A percentile compares a stretch with the other conserved stretches of the same genome.
These are phyloP conservation scores for Shiraia sp. DNA, from an alignment of 2,329 filamentous ascomycete species.

Conservation along the genomic window DNA sequence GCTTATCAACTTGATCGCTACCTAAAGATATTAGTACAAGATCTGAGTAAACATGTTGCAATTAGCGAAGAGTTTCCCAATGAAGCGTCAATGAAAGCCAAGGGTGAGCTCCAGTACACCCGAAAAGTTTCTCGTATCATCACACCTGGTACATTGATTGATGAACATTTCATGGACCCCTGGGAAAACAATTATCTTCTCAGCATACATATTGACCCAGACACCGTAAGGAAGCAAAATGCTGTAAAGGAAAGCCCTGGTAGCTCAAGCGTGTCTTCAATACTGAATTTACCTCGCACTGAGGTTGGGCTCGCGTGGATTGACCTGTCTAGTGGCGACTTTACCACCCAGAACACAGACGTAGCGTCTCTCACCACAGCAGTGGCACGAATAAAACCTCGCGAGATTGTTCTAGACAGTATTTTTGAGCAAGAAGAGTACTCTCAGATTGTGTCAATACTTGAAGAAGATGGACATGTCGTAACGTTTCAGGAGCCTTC, in stretches of 20 bases:
- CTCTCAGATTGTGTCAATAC: slow-evolving; percentile 65
- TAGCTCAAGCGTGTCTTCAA: slow-evolving; percentile 33
- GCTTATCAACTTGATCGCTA: slow-evolving; percentile 91
- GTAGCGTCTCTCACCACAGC: slow-evolving; percentile 75
- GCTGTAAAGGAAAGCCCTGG: slow-evolving; percentile 31
- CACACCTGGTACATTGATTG: slow-evolving; percentile 92
- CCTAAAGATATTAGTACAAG: slow-evolving; percentile 89
- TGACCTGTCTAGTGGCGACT: slow-evolving; percentile 92
- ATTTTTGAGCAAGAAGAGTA: slow-evolving; percentile 58
- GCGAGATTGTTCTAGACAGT: slow-evolving; percentile 78
- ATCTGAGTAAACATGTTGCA: slow-evolving; percentile 87
- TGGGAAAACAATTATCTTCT: slow-evolving; percentile 93
- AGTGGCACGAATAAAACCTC: slow-evolving; percentile 78
- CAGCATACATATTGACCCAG: slow-evolving; percentile 67
- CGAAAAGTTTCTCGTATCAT: slow-evolving; percentile 84
- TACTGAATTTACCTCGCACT: slow-evolving; percentile 45
- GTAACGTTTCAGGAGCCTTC: slow-evolving; percentile 69
- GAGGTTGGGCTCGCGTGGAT: slow-evolving; percentile 85
- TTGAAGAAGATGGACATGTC: slow-evolving; percentile 75
- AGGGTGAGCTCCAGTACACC: slow-evolving; percentile 81
- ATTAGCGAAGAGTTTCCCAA: slow-evolving; percentile 92
- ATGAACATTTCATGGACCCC: slow-evolving; percentile 96
- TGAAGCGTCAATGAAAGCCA: slow-evolving; percentile 68
- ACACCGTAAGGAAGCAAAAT: slow-evolving; percentile 25
- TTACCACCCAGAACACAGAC: slow-evolving; percentile 79